Base-by-base conservation (phyloP, 805 yeast genomes). In the Candida verbasci region DNA sequence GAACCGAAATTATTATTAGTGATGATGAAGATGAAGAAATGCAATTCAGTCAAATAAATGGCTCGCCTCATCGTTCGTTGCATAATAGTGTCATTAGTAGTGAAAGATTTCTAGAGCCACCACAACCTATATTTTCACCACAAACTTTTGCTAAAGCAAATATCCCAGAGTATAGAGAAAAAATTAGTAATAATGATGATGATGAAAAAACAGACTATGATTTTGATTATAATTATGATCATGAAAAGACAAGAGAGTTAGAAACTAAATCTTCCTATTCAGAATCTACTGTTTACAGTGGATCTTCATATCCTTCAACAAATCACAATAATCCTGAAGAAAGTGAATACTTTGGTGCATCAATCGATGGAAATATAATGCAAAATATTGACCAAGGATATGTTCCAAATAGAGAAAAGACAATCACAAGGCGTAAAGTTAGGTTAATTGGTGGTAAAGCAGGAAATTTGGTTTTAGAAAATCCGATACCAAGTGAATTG, bases 401-500 rank as follows among this genome's bases (percentile, higher is more conserved):
- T 39, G 50, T 58, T n/a, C 85, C 86, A 8, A 72, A 78, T 35
- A 76, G 86, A 49, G 82, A 82, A 45, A 81, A 80, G 50, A 75
- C 85, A 2, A 71, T 75, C 45, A 72, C 81, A 29, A 76, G 81
- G 51, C 82, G 88, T 51, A 82, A 84, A 49, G 86, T 85, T 56
- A 63, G 80, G 52, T 74, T 88, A 31, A 84, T 64, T 1, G 72
- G 65, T 17, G 70, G 70, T 7, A 54, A 81, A 39, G 68, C 81
- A 35, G 94, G 96, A 49, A 79, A 91, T 50, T 74, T 93, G 55
- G 87, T 89, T 9, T 70, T 93, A 38, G 97, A 93, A 55, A 91
- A 94, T 50, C 96, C 97, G 3, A 82, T 93, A 33, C 97, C 99
- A 10, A 80, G 88, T 17, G 93, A 89, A 43, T 70, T 93, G 40